A percentile compares a stretch with the other conserved stretches of the same genome.
Evolutionary conservation across 2,329 filamentous ascomycete genomes (phyloP).

Genomic region (Tolypocladium pustulatum): DNA sequence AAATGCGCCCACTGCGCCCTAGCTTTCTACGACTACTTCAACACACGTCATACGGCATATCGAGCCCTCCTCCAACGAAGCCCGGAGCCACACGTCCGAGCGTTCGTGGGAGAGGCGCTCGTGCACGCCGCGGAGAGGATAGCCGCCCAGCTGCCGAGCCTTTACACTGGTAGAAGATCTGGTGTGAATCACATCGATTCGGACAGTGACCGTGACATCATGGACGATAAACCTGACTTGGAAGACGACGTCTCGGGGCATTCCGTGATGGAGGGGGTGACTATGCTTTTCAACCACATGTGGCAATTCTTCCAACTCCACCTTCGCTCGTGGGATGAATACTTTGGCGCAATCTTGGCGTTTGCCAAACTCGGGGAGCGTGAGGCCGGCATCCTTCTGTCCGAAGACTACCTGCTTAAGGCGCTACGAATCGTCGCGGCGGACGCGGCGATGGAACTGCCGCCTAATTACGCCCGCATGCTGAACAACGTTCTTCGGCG

Average conservation of each 20-base stretch:
- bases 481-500: conserved; percentile 40
- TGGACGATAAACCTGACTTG: conserved; percentile 17
- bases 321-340: conserved; percentile 63
- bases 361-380: conserved; percentile 51
- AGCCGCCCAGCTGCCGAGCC: conserved; percentile 31
- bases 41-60: conserved; percentile 42
- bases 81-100: conserved; percentile 44
- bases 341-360: conserved; percentile 59
- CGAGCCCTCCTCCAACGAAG: conserved; percentile 55
- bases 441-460: conserved; percentile 41
- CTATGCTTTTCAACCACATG: conserved; percentile 41
- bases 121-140: conserved; percentile 42
- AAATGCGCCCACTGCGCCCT: conserved; percentile 43
- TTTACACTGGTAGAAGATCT: conserved; percentile 27
- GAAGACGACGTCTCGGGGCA: neutral
- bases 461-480: conserved; percentile 45
- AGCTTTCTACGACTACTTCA: conserved; percentile 52
- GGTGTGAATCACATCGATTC: neutral
- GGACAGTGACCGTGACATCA: conserved; percentile 11
- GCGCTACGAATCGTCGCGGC: conserved; percentile 50
- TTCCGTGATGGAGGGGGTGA: conserved; percentile 20
- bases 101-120: conserved; percentile 39
- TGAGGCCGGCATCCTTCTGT: conserved; percentile 49
- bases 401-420: conserved; percentile 48
- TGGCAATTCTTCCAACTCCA: conserved; percentile 53